Percentiles rank a stretch among this genome's conserved stretches.
These are phyloP conservation scores for Odontarrhena argentea DNA, from an alignment of 345 rosid genomes.

Conservation along the genomic window DNA sequence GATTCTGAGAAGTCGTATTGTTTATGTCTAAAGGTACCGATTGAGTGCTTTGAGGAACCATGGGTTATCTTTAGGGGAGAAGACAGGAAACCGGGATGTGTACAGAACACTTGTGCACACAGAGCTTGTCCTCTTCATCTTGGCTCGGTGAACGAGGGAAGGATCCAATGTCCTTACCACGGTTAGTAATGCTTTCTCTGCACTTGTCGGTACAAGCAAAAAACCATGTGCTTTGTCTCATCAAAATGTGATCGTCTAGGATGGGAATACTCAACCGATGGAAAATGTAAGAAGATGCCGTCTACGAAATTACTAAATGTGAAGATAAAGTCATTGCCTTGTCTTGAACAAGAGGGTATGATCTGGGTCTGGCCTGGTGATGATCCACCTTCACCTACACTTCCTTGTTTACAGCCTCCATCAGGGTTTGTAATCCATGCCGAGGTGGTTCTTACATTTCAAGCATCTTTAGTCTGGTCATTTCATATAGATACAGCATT, in stretches of 20 bases:
- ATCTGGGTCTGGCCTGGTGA: constrained; percentile 97
- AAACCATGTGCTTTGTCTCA: constrained; percentile 8
- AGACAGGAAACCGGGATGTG: constrained; percentile 93
- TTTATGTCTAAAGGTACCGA: constrained; percentile 64
- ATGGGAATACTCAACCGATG: constrained; percentile 97
- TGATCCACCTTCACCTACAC: constrained; percentile 71
- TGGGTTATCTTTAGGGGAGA: constrained; percentile 96
- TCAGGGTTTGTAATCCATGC: constrained; percentile 90
- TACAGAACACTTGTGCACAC: constrained; percentile 92
- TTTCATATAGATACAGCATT: background rate
- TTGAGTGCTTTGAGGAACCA: constrained; percentile 93
- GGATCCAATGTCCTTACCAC: constrained; percentile 94
- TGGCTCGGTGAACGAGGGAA: constrained; percentile 90
- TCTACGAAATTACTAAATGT: constrained; percentile 72
- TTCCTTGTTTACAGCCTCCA: constrained; percentile 86
- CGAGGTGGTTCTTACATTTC: constrained; percentile 55
- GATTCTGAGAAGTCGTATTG: background rate
- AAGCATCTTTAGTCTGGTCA: constrained; percentile 1
- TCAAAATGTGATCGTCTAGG: constrained; percentile 48
- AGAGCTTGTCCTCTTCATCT: constrained; percentile 98
- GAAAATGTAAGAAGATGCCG: constrained; percentile 94
- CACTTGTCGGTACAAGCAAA: background rate
- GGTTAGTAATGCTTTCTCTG: constrained; percentile 56
- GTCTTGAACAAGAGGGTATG: constrained; percentile 95
- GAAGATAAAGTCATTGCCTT: constrained; percentile 77